phyloP scores from a whole-genome alignment of 139 green algal species.

The Tetratostichococcus sp. region DNA sequence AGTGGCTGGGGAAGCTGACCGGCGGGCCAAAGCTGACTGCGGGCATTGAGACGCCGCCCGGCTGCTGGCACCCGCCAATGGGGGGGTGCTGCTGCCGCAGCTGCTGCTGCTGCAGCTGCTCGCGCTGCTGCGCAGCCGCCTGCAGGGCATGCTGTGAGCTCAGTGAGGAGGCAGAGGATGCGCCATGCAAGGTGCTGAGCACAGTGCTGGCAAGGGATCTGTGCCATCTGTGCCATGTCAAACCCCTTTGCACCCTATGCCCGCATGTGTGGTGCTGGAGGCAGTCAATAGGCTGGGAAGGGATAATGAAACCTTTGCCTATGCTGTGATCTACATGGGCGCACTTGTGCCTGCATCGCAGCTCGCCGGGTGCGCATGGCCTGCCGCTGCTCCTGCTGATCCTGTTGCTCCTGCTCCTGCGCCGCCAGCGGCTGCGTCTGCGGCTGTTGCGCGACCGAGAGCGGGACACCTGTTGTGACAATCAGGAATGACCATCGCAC shows the following conservation, averaged over 20 bases:
- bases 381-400: not conserved
- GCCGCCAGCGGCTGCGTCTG: not conserved
- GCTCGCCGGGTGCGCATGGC: not conserved
- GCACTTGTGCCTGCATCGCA: not conserved
- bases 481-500: not conserved
- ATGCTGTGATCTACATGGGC: no score
- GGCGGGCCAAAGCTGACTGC: no score
- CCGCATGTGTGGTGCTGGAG: no score
- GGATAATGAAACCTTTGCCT: no score
- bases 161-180: no score
- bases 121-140: not conserved
- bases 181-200: not conserved
- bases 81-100: not conserved
- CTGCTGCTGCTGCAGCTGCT: not conserved
- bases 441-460: not conserved
- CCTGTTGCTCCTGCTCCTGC: not conserved
- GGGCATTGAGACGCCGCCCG: no score
- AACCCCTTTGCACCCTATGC: no score
- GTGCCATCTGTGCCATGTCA: no score
- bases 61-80: not conserved
- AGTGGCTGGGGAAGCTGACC: no score
- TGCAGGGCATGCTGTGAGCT: no score
- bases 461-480: not conserved
- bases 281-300: no score
- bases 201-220: no score